Evolutionary conservation across 2,329 filamentous ascomycete genomes (phyloP), one percentile per base, ranked within the genome.

Genomic region (Colletotrichum lupini): DNA sequence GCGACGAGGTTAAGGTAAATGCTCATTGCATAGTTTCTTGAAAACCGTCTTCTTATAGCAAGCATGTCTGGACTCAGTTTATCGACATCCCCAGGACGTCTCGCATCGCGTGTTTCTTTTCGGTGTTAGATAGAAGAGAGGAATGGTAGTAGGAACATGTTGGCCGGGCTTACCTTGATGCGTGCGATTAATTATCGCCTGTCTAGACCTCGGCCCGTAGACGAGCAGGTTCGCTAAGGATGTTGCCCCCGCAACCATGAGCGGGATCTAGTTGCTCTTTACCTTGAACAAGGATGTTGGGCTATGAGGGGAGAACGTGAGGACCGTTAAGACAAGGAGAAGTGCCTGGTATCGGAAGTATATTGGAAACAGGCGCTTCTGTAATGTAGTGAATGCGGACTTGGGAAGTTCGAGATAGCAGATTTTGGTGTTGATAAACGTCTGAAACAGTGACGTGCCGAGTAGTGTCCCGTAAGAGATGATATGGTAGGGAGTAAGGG

Each of bases 1-100:
- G 80, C 78, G 12, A 85, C 74, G 30, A 85, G 72, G 64, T 85
- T 85, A 9, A 85, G 70, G 46, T 85, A 83, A 62, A 85, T 85
- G 66, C 81, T 82, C 82, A 84, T 85, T 24, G 83, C 83, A 67
- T 85, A 84, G 7, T 78, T 79, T 1, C 76, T 77, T 0, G 76
- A 79, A 37, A 85, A 85, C 1, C 71, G 73, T 71, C 75, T 81
- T 19, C 80, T 82, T 1, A 80, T 64, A 4, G 65, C 72, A 28
- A 76, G 75, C 78, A 79, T 80, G 49, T 80, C 79, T 0, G 73
- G 72, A 35, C 76, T 79, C 0, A 49, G 49, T 24, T 77, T 66
- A 32, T 67, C 52, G 6, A 63, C 28, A 1, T 52, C 59, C 22
- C 16, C 67, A 2, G 68, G 58, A 7, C 73, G 75, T 19, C 32